A percentile compares a stretch with the other conserved stretches of the same genome.
phyloP scores from a whole-genome alignment of 208 protist species.

The Crithidia sp. region DNA sequence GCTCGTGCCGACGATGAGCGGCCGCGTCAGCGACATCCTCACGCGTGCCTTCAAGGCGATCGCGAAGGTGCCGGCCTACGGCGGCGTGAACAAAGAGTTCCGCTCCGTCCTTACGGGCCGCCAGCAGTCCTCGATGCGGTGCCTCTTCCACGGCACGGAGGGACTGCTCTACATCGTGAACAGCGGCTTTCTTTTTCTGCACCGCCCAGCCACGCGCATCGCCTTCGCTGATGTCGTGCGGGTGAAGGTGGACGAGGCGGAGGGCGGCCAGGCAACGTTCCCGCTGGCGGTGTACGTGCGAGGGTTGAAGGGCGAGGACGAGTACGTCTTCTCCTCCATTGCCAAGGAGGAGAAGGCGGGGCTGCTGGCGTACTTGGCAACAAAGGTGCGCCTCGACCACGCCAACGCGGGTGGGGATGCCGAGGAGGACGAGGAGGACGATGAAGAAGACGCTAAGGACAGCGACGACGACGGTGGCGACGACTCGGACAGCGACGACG shows the following conservation, averaged over 20 bases:
- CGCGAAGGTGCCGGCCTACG: conserved; percentile 73
- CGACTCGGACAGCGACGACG: conserved; percentile 26
- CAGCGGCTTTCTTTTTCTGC: conserved; percentile 79
- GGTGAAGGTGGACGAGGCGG: conserved; percentile 75
- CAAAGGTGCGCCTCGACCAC: conserved; percentile 56
- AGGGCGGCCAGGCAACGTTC: conserved; percentile 73
- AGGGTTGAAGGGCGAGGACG: conserved; percentile 41
- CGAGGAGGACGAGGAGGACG: conserved; percentile 52
- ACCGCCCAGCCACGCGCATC: conserved; percentile 75
- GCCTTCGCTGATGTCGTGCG: conserved; percentile 51
- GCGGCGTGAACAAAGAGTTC: conserved; percentile 86
- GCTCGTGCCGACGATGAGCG: conserved; percentile 77
- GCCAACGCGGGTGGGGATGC: conserved; percentile 65
- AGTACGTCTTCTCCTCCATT: conserved; percentile 71
- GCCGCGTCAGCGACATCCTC: conserved; percentile 86
- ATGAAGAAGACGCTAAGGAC: conserved; percentile 41
- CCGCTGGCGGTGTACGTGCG: conserved; percentile 69
- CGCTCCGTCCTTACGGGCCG: conserved; percentile 53
- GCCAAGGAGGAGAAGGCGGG: conserved; percentile 74
- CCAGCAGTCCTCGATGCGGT: conserved; percentile 70
- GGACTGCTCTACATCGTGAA: conserved; percentile 81
- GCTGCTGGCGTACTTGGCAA: conserved; percentile 63
- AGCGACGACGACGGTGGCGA: conserved; percentile 54
- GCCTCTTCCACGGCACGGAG: conserved; percentile 71
- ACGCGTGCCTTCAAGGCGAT: conserved; percentile 78